Evolutionary conservation across 208 protist species (phyloP), one percentile per base, ranked within the genome.

Genomic region (Phytomonas serpens): DNA sequence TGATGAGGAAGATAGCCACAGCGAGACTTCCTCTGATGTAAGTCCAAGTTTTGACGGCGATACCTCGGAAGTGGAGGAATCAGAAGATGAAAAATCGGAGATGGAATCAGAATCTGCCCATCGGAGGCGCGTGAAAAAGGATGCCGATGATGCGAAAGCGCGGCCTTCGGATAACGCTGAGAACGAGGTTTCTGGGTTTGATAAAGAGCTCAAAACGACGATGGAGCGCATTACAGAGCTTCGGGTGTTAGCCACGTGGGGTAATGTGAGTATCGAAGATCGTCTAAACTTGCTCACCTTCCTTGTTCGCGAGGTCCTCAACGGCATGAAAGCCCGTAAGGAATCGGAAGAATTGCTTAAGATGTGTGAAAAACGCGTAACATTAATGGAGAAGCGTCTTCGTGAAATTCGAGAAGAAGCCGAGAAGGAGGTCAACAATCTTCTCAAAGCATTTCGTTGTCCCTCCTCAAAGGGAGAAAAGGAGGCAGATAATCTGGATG

Each of bases 241-340:
- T 14, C 84, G 87, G 27, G 73, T 78, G 5, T 63, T 88, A 47
- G 87, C 88, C 5, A 81, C 88, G 30, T 96, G 91, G 89, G 87
- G 87, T 19, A 96, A 96, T 78, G 31, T 94, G n/a, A 80, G 86
- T 31, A 67, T 90, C 36, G 36, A 67, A 0, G 86, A 96, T 75
- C 88, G 91, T 1, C 77, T 96, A 13, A 89, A 87, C 71, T 74
- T 96, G 19, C 81, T 96, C 1, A 77, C 86, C 66, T 94, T 86
- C 71, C 83, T 83, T 57, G 81, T 96, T 68, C 74, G 77, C 16
- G 85, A 93, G 79, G 81, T 78, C 4, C 76, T 96, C 16, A 62
- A 36, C 31, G 86, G 81, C 69, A 78, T 86, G 14, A 71, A 29
- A 32, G 82, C 86, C 13, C 80, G 78, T 36, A 81, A 78, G 7